Base-by-base conservation (phyloP, 1,284 basidiomycete genomes). In the Trichosporon sp. region DNA sequence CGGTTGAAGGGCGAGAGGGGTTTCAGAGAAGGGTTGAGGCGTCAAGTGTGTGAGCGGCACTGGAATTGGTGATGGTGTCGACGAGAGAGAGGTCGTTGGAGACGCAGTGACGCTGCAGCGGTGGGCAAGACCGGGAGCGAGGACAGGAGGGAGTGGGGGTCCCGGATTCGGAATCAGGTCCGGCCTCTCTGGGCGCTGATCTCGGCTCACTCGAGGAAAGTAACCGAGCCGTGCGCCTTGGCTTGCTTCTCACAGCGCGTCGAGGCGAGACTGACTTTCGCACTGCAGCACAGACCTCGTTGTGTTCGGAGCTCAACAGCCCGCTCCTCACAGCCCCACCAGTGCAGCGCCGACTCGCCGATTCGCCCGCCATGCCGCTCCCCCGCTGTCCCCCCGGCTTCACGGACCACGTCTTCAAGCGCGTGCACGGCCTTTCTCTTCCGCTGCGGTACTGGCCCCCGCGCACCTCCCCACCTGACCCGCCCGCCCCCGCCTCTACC, bases 361-460 rank as follows among this genome's bases (percentile, higher is more conserved):
- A 34, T 6, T 21, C 18, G 4, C 44, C 8, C 27, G 27, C 53
- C 27, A 60, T 60, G 56, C 62, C 66, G 25, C 51, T 67, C 7
- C 44, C 66, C 34, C 47, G 62, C 32, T 67, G 66, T 25, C 66
- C 62, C 13, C 68, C 70, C 1, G 70, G 70, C n/a, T 78, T 75
- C 71, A 70, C 64, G 1, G 78, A 80, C 67, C 73, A 78, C 63
- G 66, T 76, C 58, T 77, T 71, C 69, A 75, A 73, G 63, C 72
- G 66, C 7, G 67, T 63, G 9, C 68, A 75, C 27, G 77, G 75
- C 9, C 75, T 79, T 4, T 47, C 69, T 62, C 58, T 80, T 1
- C 75, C 77, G 3, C 62, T 78, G 15, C 68, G 78, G 9, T 65
- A 78, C 15, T 79, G 77, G 74, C 74, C 77, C 2, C 70, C 76